Percentiles rank a stretch among this genome's conserved stretches.
Evolutionary conservation across 1,284 basidiomycete species (phyloP).

Genomic region (Sutorius eximius): DNA sequence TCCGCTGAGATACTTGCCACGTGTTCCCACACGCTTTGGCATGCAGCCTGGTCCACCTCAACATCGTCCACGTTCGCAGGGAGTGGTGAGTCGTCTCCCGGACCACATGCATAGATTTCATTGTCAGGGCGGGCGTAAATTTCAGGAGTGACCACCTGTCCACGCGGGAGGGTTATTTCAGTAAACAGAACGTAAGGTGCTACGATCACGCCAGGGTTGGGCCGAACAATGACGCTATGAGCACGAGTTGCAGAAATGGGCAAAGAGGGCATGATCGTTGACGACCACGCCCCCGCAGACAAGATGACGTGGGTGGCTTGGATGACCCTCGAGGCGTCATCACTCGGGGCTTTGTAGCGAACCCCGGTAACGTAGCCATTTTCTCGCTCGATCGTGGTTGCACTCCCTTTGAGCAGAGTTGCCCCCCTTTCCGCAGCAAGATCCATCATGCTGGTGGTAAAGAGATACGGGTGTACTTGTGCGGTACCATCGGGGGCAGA

Average conservation of each 20-base stretch:
- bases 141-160: conserved; percentile 49
- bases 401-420: conserved; percentile 46
- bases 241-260: conserved; percentile 62
- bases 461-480: conserved; percentile 79
- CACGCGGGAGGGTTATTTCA: conserved; percentile 46
- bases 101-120: conserved; percentile 70
- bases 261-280: conserved; percentile 48
- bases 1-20: conserved; percentile 58
- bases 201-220: conserved; percentile 43
- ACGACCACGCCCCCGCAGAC: conserved; percentile 87
- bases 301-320: conserved; percentile 69
- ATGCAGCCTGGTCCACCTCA: conserved; percentile 49
- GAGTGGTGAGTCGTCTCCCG: conserved; percentile 59
- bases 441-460: conserved; percentile 77
- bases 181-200: conserved; percentile 69
- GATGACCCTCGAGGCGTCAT: conserved; percentile 37
- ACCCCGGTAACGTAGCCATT: conserved; percentile 52
- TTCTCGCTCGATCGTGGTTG: conserved; percentile 41
- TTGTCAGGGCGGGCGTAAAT: conserved; percentile 69
- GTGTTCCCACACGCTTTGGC: conserved; percentile 53
- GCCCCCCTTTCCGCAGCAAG: conserved; percentile 60
- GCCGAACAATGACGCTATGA: conserved; percentile 65
- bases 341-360: conserved; percentile 44
- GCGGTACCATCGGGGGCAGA: conserved; percentile 63
- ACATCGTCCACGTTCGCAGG: conserved; percentile 66